Evolutionary conservation across 495 filamentous ascomycete species (phyloP).

Genomic region (Parathielavia hyrcaniae): DNA sequence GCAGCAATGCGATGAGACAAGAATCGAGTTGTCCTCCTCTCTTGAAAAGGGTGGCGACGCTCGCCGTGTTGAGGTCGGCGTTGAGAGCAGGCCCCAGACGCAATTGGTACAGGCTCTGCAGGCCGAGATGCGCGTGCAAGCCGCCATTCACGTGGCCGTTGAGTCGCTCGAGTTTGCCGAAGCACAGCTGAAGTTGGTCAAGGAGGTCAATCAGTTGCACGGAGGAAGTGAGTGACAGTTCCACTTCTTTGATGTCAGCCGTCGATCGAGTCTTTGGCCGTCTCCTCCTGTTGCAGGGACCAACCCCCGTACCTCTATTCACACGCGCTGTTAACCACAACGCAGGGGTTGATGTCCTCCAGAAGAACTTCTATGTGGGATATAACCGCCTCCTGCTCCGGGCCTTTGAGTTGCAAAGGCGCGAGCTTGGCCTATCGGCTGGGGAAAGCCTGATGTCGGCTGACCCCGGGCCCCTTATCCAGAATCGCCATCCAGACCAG

Average conservation of each 20-base stretch:
- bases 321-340: background rate
- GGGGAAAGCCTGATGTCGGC: background rate
- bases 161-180: conserved; percentile 33
- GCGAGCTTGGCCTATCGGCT: conserved; percentile 15
- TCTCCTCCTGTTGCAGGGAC: background rate
- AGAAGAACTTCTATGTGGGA: conserved; percentile 29
- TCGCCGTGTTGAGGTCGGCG: background rate
- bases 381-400: conserved; percentile 29
- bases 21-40: conserved; percentile 6
- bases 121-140: conserved; percentile 32
- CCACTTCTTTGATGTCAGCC: background rate
- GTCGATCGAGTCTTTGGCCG: too few species aligned
- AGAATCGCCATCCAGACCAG: background rate
- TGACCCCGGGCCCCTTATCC: background rate
- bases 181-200: conserved; percentile 27
- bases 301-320: background rate
- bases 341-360: conserved; percentile 21
- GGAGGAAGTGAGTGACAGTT: conserved; percentile 18
- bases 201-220: conserved; percentile 23
- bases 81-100: background rate
- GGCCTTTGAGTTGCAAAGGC: conserved; percentile 26
- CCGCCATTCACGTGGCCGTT: conserved; percentile 31
- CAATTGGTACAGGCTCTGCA: conserved; percentile 24
- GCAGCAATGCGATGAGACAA: background rate
- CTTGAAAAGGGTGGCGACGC: background rate